These are phyloP conservation scores for Colletotrichum karsti DNA, from an alignment of 2,329 filamentous ascomycete genomes.

Conservation along the genomic window DNA sequence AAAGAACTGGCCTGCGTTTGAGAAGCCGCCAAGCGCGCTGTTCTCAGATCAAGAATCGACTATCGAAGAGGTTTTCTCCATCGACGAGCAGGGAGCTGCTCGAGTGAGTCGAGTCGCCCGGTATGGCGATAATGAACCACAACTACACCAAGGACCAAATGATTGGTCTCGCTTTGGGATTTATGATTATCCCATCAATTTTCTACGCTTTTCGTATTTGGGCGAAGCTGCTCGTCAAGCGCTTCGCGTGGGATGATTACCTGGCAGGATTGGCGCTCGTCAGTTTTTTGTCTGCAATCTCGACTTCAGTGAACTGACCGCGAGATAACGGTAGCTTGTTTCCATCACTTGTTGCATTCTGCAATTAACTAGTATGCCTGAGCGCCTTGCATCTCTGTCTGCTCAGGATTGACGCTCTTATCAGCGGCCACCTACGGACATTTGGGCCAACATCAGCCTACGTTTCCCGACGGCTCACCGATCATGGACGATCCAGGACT, in stretches of 20 bases:
- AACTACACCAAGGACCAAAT: constrained; percentile 26
- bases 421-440: constrained; percentile 20
- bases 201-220: constrained; percentile 24
- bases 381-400: too few relatives aligned
- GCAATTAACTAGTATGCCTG: constrained; percentile 14
- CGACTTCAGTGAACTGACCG: background rate
- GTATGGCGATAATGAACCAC: constrained; percentile 18
- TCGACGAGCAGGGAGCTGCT: background rate
- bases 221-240: constrained; percentile 27
- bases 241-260: constrained; percentile 27
- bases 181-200: constrained; percentile 21
- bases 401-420: background rate
- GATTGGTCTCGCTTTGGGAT: constrained; percentile 23
- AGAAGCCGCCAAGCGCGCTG: background rate
- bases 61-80: background rate
- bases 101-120: background rate
- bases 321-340: background rate
- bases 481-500: constrained; percentile 29
- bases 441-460: constrained; percentile 24
- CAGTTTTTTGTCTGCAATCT: background rate
- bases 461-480: constrained; percentile 15
- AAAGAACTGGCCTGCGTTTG: too few relatives aligned
- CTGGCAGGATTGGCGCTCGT: constrained; percentile 21
- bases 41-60: background rate
- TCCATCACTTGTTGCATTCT: constrained; percentile 19